Conservation (phyloP, 306 rosid genomes). For the Cucurbita argyrosperma region DNA sequence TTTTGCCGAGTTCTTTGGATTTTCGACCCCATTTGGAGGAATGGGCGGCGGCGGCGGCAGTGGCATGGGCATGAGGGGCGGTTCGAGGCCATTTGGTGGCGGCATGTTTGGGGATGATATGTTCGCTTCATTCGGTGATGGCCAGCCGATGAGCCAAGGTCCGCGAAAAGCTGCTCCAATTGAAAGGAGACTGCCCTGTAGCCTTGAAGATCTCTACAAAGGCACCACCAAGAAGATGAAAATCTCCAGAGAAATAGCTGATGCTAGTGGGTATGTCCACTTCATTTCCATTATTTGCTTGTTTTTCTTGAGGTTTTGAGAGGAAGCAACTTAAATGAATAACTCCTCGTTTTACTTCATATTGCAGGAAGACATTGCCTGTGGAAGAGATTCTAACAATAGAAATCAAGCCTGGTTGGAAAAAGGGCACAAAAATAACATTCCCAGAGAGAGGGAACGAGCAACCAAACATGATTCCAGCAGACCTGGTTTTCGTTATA, state of each 20-base stretch:
- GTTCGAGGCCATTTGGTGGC: constrained; percentile 50
- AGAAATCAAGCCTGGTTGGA: constrained; percentile 92
- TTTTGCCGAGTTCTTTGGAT: constrained; percentile 60
- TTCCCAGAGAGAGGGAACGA: constrained; percentile 80
- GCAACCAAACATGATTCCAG: constrained; percentile 50
- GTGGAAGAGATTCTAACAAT: constrained; percentile 78
- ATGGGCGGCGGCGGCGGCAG: constrained; percentile 24
- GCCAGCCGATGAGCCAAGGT: constrained; percentile 44
- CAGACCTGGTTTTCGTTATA: constrained; percentile 62
- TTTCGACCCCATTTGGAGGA: constrained; percentile 64
- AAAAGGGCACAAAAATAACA: constrained; percentile 85
- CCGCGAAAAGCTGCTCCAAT: constrained; percentile 58
- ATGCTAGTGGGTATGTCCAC: constrained; percentile 64
- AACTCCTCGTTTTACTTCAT: not conserved
- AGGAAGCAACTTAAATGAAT: not conserved
- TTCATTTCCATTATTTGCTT: not conserved
- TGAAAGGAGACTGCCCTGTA: constrained; percentile 49
- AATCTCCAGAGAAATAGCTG: constrained; percentile 60
- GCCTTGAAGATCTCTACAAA: constrained; percentile 70
- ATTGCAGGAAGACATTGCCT: constrained; percentile 39
- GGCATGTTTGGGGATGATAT: constrained; percentile 55
- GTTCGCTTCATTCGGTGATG: constrained; percentile 47
- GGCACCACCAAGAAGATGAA: constrained; percentile 81
- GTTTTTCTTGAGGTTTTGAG: not conserved
- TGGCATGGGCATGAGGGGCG: constrained; percentile 19